phyloP scores from a whole-genome alignment of 306 rosid genomes.

The Myrica gale region DNA sequence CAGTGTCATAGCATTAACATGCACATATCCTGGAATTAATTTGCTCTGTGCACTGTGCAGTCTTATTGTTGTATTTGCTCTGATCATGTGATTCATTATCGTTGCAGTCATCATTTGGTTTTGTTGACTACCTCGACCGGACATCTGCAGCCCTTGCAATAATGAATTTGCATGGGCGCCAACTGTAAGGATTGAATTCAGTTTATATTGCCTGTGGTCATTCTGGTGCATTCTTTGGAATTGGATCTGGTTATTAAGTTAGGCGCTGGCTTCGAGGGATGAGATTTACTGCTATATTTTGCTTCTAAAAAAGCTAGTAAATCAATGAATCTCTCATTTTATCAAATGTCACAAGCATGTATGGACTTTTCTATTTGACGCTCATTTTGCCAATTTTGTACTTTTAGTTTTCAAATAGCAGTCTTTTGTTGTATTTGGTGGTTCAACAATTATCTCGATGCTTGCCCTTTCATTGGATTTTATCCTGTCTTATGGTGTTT shows the following conservation, averaged over 20 bases:
- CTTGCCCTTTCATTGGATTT: not conserved
- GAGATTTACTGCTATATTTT: conserved; percentile 19
- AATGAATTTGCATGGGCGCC: conserved; percentile 60
- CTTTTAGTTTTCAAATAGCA: not conserved
- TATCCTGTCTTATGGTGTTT: conserved; percentile 14
- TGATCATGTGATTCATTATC: conserved; percentile 16
- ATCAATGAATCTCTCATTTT: conserved; percentile 11
- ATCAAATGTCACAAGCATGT: not conserved
- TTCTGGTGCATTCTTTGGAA: conserved; percentile 23
- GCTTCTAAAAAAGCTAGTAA: not conserved
- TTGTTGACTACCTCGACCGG: conserved; percentile 59
- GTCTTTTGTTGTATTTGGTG: not conserved
- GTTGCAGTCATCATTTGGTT: conserved; percentile 62
- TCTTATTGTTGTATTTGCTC: conserved; percentile 12
- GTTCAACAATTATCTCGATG: conserved; percentile 12
- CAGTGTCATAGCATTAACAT: conserved; percentile 21
- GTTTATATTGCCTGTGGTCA: not conserved
- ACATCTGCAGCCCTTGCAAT: conserved; percentile 63
- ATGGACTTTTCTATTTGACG: not conserved
- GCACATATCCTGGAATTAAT: not conserved
- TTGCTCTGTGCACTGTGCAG: conserved; percentile 1
- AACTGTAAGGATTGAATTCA: conserved; percentile 45
- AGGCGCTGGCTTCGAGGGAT: conserved; percentile 15
- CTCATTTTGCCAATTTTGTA: not conserved
- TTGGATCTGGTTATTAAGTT: conserved; percentile 11